These are phyloP conservation scores for Peniophora sp. DNA, from an alignment of 1,284 basidiomycete genomes.

Conservation along the genomic window DNA sequence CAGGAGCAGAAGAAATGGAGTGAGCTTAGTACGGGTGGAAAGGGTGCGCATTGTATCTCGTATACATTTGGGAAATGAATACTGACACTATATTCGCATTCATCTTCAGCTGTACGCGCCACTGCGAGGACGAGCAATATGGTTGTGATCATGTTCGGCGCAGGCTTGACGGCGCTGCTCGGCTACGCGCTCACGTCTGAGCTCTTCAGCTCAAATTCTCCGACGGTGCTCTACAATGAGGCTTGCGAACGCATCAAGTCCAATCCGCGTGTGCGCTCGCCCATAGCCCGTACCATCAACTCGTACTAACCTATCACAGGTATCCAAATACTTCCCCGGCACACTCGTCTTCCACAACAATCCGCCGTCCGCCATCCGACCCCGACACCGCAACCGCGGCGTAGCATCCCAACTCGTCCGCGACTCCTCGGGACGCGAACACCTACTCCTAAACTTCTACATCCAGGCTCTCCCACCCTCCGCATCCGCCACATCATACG, in stretches of 20 bases:
- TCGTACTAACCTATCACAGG: slow-evolving; percentile 28
- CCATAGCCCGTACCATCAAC: no score
- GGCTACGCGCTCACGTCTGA: slow-evolving; percentile 85
- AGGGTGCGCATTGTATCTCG: slow-evolving; percentile 47
- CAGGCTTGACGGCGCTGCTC: slow-evolving; percentile 72
- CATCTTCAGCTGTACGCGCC: slow-evolving; percentile 59
- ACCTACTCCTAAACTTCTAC: slow-evolving; percentile 76
- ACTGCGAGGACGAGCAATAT: slow-evolving; percentile 78
- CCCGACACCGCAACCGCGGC: slow-evolving; percentile 72
- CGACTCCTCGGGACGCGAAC: slow-evolving; percentile 65
- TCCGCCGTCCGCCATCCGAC: slow-evolving; percentile 59
- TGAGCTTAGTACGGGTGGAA: slow-evolving; percentile 74
- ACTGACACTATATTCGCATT: not conserved
- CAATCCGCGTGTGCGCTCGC: slow-evolving; percentile 62
- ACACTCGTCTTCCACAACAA: slow-evolving; percentile 72
- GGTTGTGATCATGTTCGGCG: slow-evolving; percentile 77
- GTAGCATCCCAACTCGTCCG: slow-evolving; percentile 67
- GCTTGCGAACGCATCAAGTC: slow-evolving; percentile 79
- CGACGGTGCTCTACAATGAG: slow-evolving; percentile 81
- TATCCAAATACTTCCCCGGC: slow-evolving; percentile 55
- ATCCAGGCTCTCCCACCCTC: slow-evolving; percentile 44
- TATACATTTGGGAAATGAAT: not conserved
- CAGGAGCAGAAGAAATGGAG: slow-evolving; percentile 71
- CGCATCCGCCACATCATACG: slow-evolving; percentile 26
- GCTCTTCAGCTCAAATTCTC: slow-evolving; percentile 88